These are phyloP conservation scores for Cryphonectria carpinicola DNA, from an alignment of 2,329 filamentous ascomycete genomes.

Conservation along the genomic window DNA sequence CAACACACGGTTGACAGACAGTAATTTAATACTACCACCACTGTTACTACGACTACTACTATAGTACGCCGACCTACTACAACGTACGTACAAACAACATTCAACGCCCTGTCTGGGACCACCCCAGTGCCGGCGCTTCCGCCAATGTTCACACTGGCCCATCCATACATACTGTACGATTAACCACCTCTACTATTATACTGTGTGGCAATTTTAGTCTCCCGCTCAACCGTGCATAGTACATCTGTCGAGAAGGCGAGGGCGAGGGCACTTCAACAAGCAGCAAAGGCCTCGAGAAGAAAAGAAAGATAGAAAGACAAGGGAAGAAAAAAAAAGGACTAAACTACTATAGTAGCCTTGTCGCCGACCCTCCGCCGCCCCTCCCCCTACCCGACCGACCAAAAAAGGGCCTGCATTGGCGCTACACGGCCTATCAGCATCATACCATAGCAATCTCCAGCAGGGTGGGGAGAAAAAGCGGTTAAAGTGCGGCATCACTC, in stretches of 20 bases:
- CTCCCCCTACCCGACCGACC: neutral
- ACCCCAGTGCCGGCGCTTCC: neutral
- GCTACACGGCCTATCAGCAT: constrained; percentile 7
- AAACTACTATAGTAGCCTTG: neutral
- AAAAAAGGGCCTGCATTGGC: neutral
- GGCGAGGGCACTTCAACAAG: neutral
- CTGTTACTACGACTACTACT: neutral
- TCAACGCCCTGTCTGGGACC: neutral
- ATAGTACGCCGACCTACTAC: neutral
- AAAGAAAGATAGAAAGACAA: too few relatives aligned
- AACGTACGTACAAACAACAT: neutral
- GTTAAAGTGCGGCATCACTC: neutral
- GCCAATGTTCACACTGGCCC: neutral
- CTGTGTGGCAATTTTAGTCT: neutral
- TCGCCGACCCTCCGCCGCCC: neutral
- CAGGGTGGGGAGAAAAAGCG: neutral
- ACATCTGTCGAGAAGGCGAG: neutral
- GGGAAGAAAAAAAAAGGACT: neutral
- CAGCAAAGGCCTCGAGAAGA: neutral
- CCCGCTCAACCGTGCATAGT: neutral
- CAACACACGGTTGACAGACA: neutral
- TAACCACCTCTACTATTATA: neutral
- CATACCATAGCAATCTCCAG: constrained; percentile 2
- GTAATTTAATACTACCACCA: neutral
- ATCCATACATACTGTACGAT: neutral